These are phyloP conservation scores for Russula sp. DNA, from an alignment of 768 basidiomycete species.

Conservation along the genomic window DNA sequence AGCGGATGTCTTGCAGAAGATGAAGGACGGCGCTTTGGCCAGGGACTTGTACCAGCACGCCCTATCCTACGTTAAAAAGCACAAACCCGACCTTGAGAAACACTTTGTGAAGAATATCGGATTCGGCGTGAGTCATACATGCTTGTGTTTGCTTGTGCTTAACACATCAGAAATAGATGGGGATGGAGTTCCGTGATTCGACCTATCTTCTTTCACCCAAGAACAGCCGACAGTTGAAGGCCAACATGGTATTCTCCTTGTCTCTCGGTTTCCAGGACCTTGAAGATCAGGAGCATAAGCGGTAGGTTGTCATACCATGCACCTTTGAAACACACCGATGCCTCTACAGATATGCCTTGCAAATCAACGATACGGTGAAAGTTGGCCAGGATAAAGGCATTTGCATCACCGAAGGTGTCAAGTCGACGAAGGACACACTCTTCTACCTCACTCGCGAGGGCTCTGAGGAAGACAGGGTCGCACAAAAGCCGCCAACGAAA, in stretches of 20 bases:
- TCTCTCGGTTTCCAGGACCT: slow-evolving; percentile 82
- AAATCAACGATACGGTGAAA: slow-evolving; percentile 84
- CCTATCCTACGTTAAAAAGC: slow-evolving; percentile 60
- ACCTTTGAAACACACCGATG: not conserved
- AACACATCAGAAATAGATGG: slow-evolving; percentile 52
- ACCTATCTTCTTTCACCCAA: slow-evolving; percentile 78
- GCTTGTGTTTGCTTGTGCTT: not conserved
- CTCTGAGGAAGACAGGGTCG: slow-evolving; percentile 47
- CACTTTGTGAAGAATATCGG: slow-evolving; percentile 86
- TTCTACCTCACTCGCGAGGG: slow-evolving; percentile 74
- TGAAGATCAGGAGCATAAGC: slow-evolving; percentile 67
- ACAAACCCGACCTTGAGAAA: slow-evolving; percentile 77
- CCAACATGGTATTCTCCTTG: slow-evolving; percentile 83
- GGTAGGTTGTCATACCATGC: slow-evolving; percentile 40
- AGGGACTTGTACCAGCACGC: slow-evolving; percentile 83
- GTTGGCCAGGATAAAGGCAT: slow-evolving; percentile 59
- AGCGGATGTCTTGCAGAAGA: slow-evolving; percentile 60
- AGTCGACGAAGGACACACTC: slow-evolving; percentile 78
- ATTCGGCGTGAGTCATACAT: slow-evolving; percentile 59
- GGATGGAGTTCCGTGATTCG: slow-evolving; percentile 91
- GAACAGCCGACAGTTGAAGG: slow-evolving; percentile 61
- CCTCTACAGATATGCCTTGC: slow-evolving; percentile 67
- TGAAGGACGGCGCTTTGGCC: slow-evolving; percentile 72
- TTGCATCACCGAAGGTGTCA: slow-evolving; percentile 79
- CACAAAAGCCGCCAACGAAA: slow-evolving; percentile 51